Percentiles rank a stretch among this genome's conserved stretches.
Conservation (phyloP, 495 filamentous ascomycete species). For the Penicillium silybi region DNA sequence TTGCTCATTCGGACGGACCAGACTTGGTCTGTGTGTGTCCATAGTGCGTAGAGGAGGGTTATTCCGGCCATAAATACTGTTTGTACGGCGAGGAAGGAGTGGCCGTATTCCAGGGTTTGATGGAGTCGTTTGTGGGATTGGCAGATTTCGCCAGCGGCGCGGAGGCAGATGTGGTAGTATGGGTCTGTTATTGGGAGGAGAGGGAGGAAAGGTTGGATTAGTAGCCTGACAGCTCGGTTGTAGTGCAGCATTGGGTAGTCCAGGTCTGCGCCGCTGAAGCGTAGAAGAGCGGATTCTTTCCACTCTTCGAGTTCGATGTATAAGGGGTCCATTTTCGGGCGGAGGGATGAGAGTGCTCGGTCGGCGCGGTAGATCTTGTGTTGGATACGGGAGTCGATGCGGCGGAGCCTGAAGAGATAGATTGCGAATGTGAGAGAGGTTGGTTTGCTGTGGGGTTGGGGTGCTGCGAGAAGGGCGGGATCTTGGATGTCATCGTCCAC, state of each 20-base stretch:
- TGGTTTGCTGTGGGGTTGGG: conserved; percentile 29
- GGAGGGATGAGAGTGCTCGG: conserved; percentile 40
- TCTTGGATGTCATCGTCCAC: conserved; percentile 47
- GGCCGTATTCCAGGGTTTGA: conserved; percentile 49
- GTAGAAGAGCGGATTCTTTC: conserved; percentile 41
- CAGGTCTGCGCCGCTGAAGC: conserved; percentile 37
- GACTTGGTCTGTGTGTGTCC: conserved; percentile 43
- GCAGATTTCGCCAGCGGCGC: conserved; percentile 50
- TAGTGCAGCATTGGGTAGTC: conserved; percentile 53
- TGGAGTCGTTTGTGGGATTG: conserved; percentile 52
- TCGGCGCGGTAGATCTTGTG: conserved; percentile 54
- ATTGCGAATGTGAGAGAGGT: conserved; percentile 47
- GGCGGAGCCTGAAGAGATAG: conserved; percentile 48
- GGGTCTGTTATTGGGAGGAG: conserved; percentile 47
- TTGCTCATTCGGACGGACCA: conserved; percentile 53
- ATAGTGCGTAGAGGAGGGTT: conserved; percentile 48
- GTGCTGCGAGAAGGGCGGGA: conserved; percentile 33
- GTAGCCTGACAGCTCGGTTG: conserved; percentile 46
- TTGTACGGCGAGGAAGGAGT: conserved; percentile 53
- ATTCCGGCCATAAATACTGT: conserved; percentile 54
- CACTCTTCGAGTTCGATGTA: conserved; percentile 50
- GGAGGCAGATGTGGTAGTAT: conserved; percentile 48
- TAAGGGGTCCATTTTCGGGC: conserved; percentile 46
- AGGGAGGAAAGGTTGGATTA: conserved; percentile 50
- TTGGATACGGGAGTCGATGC: conserved; percentile 52